Evolutionary conservation across 2,329 filamentous ascomycete genomes (phyloP).

Genomic region (Colletotrichum abscissum): DNA sequence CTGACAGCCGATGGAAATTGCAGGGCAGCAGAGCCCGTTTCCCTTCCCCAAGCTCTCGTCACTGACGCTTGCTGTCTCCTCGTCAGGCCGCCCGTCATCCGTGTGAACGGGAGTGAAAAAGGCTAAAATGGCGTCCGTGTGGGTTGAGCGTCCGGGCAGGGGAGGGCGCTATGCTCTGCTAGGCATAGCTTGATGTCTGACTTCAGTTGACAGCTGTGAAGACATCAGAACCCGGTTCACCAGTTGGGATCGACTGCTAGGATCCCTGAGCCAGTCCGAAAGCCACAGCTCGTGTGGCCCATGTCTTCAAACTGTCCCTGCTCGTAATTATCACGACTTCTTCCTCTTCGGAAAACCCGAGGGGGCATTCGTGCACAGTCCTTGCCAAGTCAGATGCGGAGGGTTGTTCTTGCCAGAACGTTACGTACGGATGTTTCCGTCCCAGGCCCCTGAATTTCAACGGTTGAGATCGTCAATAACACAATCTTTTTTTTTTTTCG

Average conservation of each 20-base stretch:
- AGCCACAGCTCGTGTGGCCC: background rate
- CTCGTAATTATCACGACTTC: background rate
- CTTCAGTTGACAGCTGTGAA: slow-evolving; percentile 29
- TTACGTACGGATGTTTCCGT: background rate
- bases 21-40: slow-evolving; percentile 14
- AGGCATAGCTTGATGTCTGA: slow-evolving; percentile 22
- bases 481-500: background rate
- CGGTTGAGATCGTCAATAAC: background rate
- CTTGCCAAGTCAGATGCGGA: background rate
- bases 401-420: background rate
- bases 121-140: slow-evolving; percentile 32
- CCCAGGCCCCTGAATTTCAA: background rate
- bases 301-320: background rate
- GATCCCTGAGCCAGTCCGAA: slow-evolving; percentile 7
- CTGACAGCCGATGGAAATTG: slow-evolving; percentile 21
- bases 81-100: slow-evolving; percentile 19
- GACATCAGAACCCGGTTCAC: slow-evolving; percentile 28
- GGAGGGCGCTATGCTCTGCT: slow-evolving; percentile 24
- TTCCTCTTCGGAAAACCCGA: background rate
- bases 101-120: slow-evolving; percentile 28
- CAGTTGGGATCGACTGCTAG: slow-evolving; percentile 31
- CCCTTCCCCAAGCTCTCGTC: slow-evolving; percentile 17
- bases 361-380: background rate
- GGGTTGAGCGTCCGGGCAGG: slow-evolving; percentile 4
- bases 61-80: slow-evolving; percentile 13